phyloP scores from a whole-genome alignment of 495 filamentous ascomycete species.

The Elasticomyces elasticus region DNA sequence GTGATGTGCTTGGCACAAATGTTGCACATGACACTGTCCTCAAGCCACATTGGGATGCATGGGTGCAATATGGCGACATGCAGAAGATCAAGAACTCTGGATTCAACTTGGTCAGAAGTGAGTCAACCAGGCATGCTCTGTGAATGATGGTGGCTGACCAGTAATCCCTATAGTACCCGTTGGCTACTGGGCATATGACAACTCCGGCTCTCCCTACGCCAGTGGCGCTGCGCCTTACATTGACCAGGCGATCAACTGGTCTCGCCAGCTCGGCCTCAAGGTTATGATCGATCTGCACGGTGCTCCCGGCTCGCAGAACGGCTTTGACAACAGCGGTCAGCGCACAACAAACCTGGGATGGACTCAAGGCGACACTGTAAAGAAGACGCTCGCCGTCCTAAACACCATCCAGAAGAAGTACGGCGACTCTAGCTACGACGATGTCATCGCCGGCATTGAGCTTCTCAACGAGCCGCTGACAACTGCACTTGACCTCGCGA shows the following conservation, averaged over 20 bases:
- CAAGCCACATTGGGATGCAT: conserved; percentile 34
- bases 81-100: conserved; percentile 36
- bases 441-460: conserved; percentile 61
- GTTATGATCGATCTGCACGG: conserved; percentile 44
- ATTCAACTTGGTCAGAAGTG: conserved; percentile 40
- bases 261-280: conserved; percentile 34
- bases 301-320: conserved; percentile 34
- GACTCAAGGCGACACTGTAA: conserved; percentile 48
- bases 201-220: conserved; percentile 37
- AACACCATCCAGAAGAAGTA: conserved; percentile 51
- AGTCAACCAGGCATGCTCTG: background rate
- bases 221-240: conserved; percentile 39
- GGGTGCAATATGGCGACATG: conserved; percentile 32
- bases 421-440: conserved; percentile 39
- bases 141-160: background rate
- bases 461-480: conserved; percentile 60
- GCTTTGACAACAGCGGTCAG: conserved; percentile 35
- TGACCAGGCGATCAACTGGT: conserved; percentile 39
- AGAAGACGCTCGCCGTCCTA: conserved; percentile 49
- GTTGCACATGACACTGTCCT: conserved; percentile 28
- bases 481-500: conserved; percentile 39
- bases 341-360: conserved; percentile 32
- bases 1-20: conserved; percentile 26
- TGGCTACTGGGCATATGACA: conserved; percentile 43
- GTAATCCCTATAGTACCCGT: conserved; percentile 28